Evolutionary conservation across 73 alveolate genomes (phyloP), one percentile per base, ranked within the genome.

Genomic region (Uronychia binucleata): DNA sequence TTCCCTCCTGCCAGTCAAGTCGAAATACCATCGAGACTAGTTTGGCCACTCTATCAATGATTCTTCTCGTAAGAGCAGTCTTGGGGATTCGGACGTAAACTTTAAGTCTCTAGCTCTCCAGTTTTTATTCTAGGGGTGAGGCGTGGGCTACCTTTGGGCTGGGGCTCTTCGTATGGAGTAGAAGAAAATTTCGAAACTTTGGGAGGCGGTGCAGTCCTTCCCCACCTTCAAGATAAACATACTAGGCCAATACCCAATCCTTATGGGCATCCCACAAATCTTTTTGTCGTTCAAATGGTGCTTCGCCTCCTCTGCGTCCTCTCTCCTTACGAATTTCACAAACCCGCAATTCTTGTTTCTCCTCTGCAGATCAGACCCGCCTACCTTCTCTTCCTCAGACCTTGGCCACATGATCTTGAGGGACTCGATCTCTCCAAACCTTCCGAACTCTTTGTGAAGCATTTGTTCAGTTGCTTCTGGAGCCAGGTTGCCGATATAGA

Each of bases 391-490:
- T 30, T 86, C 91, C 26, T 58, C 85, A 31, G 91, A 77, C 80
- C 98, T 80, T 28, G 96, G 96, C 79, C 79, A 91, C 98, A 94
- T 94, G 60, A 94, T 82, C 89, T 94, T 94, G 74, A 94, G 85
- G 59, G 95, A 88, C n/a, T 92, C 94, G 60, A 94, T 85, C 80
- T 88, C 96, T 5, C 98, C 98, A 58, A 59, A 91, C 60, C 88
- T 84, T 13, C 93, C 93, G 77, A 94, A 94, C 75, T 74, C 86
- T 75, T 77, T 74, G 27, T 84, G n/a, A 28, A 91, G 84, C 88
- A 84, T 77, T 14, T 87, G 92, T 80, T 93, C 98, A 5, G 95
- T 93, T 84, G 91, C 93, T 33, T 88, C 94, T 27, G 86, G 86
- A 13, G 96, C 85, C 57, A 94, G 77, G 77, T 92, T 90, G 57